These are phyloP conservation scores for Arachnopeziza araneosa DNA, from an alignment of 2,329 filamentous ascomycete species.

Conservation along the genomic window DNA sequence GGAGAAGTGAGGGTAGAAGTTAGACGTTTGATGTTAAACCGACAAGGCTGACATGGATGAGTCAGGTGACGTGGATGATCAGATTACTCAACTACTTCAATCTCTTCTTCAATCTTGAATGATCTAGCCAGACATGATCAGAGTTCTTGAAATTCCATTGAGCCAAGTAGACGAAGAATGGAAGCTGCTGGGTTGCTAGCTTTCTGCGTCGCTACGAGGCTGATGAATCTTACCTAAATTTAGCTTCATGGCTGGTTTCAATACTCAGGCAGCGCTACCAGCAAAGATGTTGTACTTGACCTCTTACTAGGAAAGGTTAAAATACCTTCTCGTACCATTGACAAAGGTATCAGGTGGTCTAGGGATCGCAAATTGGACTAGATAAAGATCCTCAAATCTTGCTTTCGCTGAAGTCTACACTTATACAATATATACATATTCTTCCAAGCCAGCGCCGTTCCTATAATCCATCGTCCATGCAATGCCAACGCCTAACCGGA, in stretches of 20 bases:
- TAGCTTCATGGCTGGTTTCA: too few relatives aligned
- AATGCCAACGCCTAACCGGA: not conserved
- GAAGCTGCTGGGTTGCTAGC: not conserved
- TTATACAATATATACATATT: not conserved
- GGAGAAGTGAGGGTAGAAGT: not conserved
- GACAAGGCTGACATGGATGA: constrained; percentile 6
- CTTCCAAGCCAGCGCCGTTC: not conserved
- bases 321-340: too few relatives aligned
- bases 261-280: too few relatives aligned
- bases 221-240: not conserved
- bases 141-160: not conserved
- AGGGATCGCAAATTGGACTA: too few relatives aligned
- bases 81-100: not conserved
- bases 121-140: not conserved
- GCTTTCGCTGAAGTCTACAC: too few relatives aligned
- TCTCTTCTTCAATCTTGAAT: not conserved
- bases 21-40: not conserved
- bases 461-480: not conserved
- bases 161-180: not conserved
- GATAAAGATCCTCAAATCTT: too few relatives aligned
- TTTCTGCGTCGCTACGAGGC: not conserved
- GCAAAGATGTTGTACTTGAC: too few relatives aligned
- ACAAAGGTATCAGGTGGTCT: too few relatives aligned
- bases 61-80: not conserved
- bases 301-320: too few relatives aligned